Conservation (phyloP, 2,329 filamentous ascomycete genomes). For the Trichoderma sp. region DNA sequence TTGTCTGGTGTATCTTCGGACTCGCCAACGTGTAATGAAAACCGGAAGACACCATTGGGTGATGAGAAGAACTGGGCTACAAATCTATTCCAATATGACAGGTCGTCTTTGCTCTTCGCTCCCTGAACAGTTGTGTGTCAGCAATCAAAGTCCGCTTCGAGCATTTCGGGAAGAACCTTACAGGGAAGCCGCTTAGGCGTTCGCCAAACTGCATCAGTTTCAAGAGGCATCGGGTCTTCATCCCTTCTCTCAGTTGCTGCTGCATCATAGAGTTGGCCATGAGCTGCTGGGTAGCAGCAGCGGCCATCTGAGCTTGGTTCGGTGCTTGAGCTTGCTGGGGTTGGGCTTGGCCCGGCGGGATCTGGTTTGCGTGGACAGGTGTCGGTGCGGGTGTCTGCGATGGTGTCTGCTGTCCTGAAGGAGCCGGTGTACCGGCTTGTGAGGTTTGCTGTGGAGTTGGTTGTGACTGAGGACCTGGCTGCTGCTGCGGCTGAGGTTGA, state of each 20-base stretch:
- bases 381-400: slow-evolving; percentile 46
- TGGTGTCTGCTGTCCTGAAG: slow-evolving; percentile 46
- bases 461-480: slow-evolving; percentile 32
- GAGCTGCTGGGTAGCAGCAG: slow-evolving; percentile 36
- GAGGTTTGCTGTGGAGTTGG: slow-evolving; percentile 47
- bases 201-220: slow-evolving; percentile 63
- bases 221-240: slow-evolving; percentile 58
- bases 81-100: slow-evolving; percentile 76
- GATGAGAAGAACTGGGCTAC: slow-evolving; percentile 76
- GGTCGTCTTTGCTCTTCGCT: slow-evolving; percentile 61
- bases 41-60: slow-evolving; percentile 70
- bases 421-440: slow-evolving; percentile 42
- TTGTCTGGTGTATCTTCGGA: slow-evolving; percentile 63
- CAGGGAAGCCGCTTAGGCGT: slow-evolving; percentile 57
- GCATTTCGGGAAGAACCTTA: slow-evolving; percentile 32
- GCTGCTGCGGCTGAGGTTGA: slow-evolving; percentile 33
- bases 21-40: slow-evolving; percentile 61
- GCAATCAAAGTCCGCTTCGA: slow-evolving; percentile 22
- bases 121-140: slow-evolving; percentile 38
- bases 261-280: slow-evolving; percentile 38
- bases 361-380: slow-evolving; percentile 34
- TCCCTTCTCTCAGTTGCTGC: slow-evolving; percentile 49
- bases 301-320: slow-evolving; percentile 32
- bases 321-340: slow-evolving; percentile 32
- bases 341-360: slow-evolving; percentile 36